Conservation (phyloP, 805 yeast species). For the Millerago galiae region DNA sequence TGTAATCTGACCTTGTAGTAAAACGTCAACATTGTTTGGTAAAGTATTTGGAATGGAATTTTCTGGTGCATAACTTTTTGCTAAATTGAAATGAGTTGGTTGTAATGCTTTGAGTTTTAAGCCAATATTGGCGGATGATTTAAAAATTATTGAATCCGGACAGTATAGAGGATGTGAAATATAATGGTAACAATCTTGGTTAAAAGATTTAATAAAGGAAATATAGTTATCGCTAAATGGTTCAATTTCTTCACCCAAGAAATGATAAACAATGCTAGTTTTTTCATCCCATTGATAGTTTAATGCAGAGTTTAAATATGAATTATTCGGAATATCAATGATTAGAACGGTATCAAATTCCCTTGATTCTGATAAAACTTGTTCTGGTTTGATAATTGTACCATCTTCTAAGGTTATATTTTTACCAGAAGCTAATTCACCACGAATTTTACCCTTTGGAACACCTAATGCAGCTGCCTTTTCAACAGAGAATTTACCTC, state of each 20-base stretch:
- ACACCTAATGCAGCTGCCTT: constrained; percentile 67
- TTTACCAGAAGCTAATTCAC: constrained; percentile 53
- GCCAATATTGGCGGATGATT: constrained; percentile 44
- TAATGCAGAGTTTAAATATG: constrained; percentile 34
- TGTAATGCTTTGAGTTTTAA: constrained; percentile 54
- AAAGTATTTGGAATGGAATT: constrained; percentile 24
- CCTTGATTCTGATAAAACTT: constrained; percentile 64
- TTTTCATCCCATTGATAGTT: constrained; percentile 27
- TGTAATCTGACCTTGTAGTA: constrained; percentile 18
- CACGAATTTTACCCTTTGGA: constrained; percentile 54
- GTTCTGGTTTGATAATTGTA: constrained; percentile 50
- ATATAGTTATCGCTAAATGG: constrained; percentile 37
- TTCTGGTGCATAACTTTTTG: constrained; percentile 26
- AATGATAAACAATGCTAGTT: constrained; percentile 61
- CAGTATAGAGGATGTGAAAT: constrained; percentile 67
- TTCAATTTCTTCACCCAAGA: constrained; percentile 60
- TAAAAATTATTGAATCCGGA: constrained; percentile 55
- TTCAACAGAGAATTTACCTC: constrained; percentile 70
- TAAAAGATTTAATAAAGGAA: constrained; percentile 49
- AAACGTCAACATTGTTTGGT: constrained; percentile 10
- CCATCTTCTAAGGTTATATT: constrained; percentile 56
- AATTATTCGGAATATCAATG: constrained; percentile 61
- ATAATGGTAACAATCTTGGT: constrained; percentile 46
- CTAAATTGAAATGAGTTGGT: constrained; percentile 33
- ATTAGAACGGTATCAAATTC: constrained; percentile 55